Evolutionary conservation across 2,329 filamentous ascomycete genomes (phyloP), one percentile per base, ranked within the genome.

Genomic region (Microcyclospora pomicola): DNA sequence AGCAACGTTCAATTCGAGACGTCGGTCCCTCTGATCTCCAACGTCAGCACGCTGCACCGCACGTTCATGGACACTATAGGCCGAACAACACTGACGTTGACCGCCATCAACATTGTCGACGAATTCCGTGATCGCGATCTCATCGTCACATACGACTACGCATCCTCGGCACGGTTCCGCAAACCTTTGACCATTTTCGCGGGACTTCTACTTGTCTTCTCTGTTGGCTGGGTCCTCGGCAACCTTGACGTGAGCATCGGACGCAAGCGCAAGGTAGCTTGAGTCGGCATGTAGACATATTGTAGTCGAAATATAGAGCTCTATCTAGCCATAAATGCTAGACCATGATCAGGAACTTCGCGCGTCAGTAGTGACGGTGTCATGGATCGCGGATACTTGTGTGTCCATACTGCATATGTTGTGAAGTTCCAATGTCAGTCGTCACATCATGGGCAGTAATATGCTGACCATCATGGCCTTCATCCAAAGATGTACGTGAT

Each of bases 41-140:
- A 75, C 44, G 61, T 65, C n/a, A 64, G 68, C 14, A 73, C 71
- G 46, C 63, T 80, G n/a, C 75, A 91, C 64, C 80, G 78, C 61
- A 95, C 87, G 0, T 98, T 86, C 63, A 81, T 98, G 65, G 91
- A 98, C 61, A 96, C 91, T 0, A 53, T 88, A 27, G 91, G 91
- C 43, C 82, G 91, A 46, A 92, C 88, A 0, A 73, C 79, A 0
- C 69, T 98, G 43, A 79, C 73, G 36, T 70, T 98, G 53, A 82
- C 80, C 44, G 83, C 85, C 6, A 71, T 77, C 50, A 96, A 95
- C 59, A 67, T 96, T 37, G 83, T 92, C 1, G 91, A 98, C 51
- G 91, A 96, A 49, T 75, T 87, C 54, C 74, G 87, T 38, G 85
- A 87, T 53, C 77, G 82, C 27, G 78, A 91, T 47, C 61, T 96